Percentiles rank a stretch among this genome's conserved stretches.
These are phyloP conservation scores for Grammothele lineata DNA, from an alignment of 768 basidiomycete genomes.

Conservation along the genomic window DNA sequence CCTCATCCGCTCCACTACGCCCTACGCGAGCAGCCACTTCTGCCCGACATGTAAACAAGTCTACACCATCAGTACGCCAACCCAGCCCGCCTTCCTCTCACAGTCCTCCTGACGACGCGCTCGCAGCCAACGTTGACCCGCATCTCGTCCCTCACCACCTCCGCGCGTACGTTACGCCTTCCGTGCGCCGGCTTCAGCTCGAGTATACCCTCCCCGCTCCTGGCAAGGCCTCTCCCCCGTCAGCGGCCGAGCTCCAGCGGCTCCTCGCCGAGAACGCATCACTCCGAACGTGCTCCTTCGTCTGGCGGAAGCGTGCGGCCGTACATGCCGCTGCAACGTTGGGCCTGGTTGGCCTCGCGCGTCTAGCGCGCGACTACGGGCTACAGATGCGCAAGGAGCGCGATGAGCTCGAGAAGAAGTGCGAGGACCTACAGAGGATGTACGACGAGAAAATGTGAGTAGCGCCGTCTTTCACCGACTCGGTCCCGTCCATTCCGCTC, in stretches of 20 bases:
- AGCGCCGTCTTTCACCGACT: neutral
- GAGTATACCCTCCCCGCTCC: slow-evolving; percentile 29
- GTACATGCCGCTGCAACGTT: slow-evolving; percentile 28
- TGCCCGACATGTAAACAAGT: slow-evolving; percentile 56
- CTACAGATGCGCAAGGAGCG: slow-evolving; percentile 26
- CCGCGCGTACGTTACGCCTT: slow-evolving; percentile 52
- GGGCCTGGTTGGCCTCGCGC: slow-evolving; percentile 28
- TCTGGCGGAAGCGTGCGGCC: slow-evolving; percentile 31
- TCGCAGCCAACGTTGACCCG: slow-evolving; percentile 43
- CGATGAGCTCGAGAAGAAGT: slow-evolving; percentile 23
- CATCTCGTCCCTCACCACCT: slow-evolving; percentile 51
- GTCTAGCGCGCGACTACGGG: slow-evolving; percentile 26
- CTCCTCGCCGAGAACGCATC: slow-evolving; percentile 26
- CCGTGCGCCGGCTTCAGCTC: slow-evolving; percentile 53
- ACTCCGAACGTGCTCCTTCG: slow-evolving; percentile 22
- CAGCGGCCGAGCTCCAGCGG: slow-evolving; percentile 16
- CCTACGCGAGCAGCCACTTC: slow-evolving; percentile 42
- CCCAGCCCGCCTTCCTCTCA: neutral
- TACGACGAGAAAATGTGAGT: slow-evolving; percentile 22
- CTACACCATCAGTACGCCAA: slow-evolving; percentile 49
- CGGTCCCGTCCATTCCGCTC: neutral
- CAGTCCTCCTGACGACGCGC: neutral
- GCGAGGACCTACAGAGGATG: slow-evolving; percentile 23
- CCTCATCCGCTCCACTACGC: slow-evolving; percentile 43
- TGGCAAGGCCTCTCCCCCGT: neutral